Evolutionary conservation across 352 stramenopile genomes (phyloP).

Genomic region (Globisporangium cystogenes): DNA sequence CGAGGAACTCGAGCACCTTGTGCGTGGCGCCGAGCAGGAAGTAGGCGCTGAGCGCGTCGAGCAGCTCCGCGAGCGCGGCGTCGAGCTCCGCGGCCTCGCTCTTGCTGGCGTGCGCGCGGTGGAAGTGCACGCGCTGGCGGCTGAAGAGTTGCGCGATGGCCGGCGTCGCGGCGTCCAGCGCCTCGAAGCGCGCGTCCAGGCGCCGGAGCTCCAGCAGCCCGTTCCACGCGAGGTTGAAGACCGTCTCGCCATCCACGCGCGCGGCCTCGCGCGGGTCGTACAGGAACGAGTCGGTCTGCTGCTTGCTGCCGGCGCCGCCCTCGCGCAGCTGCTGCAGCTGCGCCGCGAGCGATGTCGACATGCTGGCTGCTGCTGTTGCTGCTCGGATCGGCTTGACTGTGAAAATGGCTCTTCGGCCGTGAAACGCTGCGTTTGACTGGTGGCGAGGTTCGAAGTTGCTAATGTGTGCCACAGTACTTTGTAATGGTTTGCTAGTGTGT

Average conservation of each 20-base stretch:
- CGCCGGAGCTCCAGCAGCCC: constrained; percentile 75
- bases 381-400: neutral
- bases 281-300: constrained; percentile 79
- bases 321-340: constrained; percentile 83
- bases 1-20: constrained; percentile 88
- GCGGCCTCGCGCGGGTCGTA: constrained; percentile 79
- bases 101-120: constrained; percentile 59
- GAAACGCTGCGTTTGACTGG: neutral
- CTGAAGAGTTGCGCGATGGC: constrained; percentile 57
- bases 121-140: constrained; percentile 74
- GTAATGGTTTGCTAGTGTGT: no score
- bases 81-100: constrained; percentile 65
- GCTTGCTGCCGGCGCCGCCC: constrained; percentile 69
- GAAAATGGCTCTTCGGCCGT: no score
- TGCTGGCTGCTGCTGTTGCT: constrained; percentile 20
- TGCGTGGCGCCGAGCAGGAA: constrained; percentile 74
- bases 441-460: no score
- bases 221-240: constrained; percentile 85
- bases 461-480: no score
- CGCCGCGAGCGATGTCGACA: constrained; percentile 34
- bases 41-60: constrained; percentile 81
- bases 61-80: constrained; percentile 49
- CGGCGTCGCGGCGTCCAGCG: constrained; percentile 38
- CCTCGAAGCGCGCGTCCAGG: constrained; percentile 68
- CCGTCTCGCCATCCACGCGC: constrained; percentile 76